These are phyloP conservation scores for Aspergillus sclerotiicarbonarius DNA, from an alignment of 495 filamentous ascomycete genomes.

Conservation along the genomic window DNA sequence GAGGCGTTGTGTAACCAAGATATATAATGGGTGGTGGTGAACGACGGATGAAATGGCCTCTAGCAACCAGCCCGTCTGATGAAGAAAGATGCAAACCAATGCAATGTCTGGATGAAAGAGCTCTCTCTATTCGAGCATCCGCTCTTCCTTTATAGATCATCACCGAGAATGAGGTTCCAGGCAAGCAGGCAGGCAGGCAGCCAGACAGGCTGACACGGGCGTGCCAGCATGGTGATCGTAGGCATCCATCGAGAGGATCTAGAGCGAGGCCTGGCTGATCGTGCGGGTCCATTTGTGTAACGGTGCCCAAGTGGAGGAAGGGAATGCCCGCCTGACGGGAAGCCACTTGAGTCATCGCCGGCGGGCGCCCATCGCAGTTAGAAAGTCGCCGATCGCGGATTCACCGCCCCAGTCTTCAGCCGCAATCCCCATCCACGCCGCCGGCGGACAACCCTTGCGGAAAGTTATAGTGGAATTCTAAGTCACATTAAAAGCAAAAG, in stretches of 20 bases:
- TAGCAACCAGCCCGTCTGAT: neutral
- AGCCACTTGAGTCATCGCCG: slow-evolving; percentile 7
- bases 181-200: neutral
- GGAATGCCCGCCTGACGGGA: neutral
- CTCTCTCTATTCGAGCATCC: neutral
- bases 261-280: neutral
- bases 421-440: neutral
- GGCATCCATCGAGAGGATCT: neutral
- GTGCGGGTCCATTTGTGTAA: neutral
- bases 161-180: neutral
- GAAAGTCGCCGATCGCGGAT: neutral
- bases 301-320: neutral
- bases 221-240: neutral
- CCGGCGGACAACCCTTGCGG: neutral
- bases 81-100: neutral
- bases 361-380: neutral
- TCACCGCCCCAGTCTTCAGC: neutral
- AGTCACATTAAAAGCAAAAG: slow-evolving; percentile 1
- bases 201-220: neutral
- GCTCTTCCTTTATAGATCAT: neutral
- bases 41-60: too few species aligned
- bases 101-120: neutral
- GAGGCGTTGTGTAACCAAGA: neutral
- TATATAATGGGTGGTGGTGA: too few species aligned
- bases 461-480: neutral